phyloP scores from a whole-genome alignment of 2,329 filamentous ascomycete genomes.

The Ophiocordyceps camponoti-leonardi region DNA sequence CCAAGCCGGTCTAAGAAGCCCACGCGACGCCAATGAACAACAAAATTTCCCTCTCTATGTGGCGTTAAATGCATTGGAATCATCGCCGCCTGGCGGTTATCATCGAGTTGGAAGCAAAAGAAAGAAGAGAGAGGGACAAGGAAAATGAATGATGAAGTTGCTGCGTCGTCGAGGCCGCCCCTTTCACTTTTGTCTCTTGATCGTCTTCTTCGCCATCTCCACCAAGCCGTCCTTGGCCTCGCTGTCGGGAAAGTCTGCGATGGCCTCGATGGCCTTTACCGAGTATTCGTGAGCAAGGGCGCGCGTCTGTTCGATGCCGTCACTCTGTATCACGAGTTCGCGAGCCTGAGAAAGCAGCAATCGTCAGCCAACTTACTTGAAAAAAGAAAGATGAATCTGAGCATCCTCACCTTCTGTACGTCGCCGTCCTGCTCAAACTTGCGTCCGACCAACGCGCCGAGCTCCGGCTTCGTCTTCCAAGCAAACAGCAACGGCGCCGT shows the following conservation, averaged over 20 bases:
- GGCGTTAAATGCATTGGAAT: neutral
- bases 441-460: conserved; percentile 77
- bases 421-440: conserved; percentile 79
- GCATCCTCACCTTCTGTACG: conserved; percentile 55
- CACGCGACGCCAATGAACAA: neutral
- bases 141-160: neutral
- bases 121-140: too few species aligned
- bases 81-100: neutral
- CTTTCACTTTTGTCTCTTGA: conserved; percentile 69
- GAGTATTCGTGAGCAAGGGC: conserved; percentile 82
- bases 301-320: conserved; percentile 83
- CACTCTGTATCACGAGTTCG: conserved; percentile 63
- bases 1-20: neutral
- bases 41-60: neutral
- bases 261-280: conserved; percentile 72
- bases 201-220: conserved; percentile 86
- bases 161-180: neutral
- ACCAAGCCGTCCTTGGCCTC: conserved; percentile 84
- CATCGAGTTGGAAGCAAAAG: too few species aligned
- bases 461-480: conserved; percentile 74
- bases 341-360: conserved; percentile 46
- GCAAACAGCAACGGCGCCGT: conserved; percentile 91
- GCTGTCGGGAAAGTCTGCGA: conserved; percentile 73
- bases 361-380: neutral
- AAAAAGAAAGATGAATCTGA: neutral